Evolutionary conservation across 148 eudicot genomes (phyloP).

Genomic region (Persicaria maculosa): DNA sequence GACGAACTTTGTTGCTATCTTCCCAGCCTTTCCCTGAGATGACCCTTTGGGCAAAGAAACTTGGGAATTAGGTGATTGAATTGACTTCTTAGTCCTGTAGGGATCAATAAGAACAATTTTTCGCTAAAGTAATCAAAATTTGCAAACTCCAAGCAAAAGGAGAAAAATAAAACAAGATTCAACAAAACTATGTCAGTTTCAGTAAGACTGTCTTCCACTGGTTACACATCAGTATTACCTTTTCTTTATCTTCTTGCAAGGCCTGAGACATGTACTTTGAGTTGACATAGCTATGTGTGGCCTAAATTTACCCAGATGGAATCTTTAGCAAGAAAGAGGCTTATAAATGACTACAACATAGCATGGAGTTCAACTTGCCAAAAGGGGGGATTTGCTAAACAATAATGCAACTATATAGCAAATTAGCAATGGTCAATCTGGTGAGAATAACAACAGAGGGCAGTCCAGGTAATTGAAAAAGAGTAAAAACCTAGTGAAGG

Average conservation of each 20-base stretch:
- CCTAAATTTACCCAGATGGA: not conserved
- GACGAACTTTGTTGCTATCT: not conserved
- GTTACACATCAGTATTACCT: not conserved
- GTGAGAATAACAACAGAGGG: not conserved
- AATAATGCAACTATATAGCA: not conserved
- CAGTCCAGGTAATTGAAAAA: not conserved
- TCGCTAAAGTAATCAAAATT: not conserved
- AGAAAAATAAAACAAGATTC: not conserved
- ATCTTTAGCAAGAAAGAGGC: not conserved
- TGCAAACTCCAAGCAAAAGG: not conserved
- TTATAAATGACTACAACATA: not conserved
- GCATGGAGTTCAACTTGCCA: not conserved
- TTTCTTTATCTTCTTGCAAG: not conserved
- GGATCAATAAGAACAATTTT: not conserved
- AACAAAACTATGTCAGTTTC: not conserved
- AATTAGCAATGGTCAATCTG: not conserved
- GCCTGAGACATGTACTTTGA: not conserved
- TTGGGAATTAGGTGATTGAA: not conserved
- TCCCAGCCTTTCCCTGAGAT: not conserved
- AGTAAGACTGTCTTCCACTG: not conserved
- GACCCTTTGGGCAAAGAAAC: not conserved
- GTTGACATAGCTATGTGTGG: not conserved
- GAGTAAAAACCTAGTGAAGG: not conserved
- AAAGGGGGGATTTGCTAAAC: not conserved
- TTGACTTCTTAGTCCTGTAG: not conserved